Evolutionary conservation across 2,329 filamentous ascomycete species (phyloP).

Genomic region (Biscogniauxia marginata): DNA sequence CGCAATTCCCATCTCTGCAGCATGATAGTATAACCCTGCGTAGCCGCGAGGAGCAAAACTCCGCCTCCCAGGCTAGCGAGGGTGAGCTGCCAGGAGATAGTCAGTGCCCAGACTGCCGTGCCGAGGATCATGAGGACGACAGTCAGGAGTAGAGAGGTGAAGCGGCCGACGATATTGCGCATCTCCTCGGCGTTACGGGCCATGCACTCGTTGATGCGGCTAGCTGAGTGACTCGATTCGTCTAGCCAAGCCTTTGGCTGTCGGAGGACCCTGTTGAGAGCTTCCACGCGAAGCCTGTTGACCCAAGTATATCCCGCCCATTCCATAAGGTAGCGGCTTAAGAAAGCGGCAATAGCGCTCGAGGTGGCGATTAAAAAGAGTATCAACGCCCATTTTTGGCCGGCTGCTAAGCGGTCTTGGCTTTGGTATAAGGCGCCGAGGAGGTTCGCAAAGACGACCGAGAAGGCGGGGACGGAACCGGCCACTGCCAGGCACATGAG

Average conservation of each 20-base stretch:
- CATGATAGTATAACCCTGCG: conserved; percentile 62
- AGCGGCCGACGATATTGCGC: conserved; percentile 76
- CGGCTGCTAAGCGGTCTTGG: conserved; percentile 45
- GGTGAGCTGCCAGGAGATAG: conserved; percentile 76
- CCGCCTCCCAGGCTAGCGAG: conserved; percentile 69
- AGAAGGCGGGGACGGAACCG: conserved; percentile 69
- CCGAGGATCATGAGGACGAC: conserved; percentile 65
- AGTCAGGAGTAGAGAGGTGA: conserved; percentile 68
- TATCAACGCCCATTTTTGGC: conserved; percentile 65
- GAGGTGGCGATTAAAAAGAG: conserved; percentile 66
- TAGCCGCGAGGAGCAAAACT: conserved; percentile 66
- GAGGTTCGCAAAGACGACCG: conserved; percentile 71
- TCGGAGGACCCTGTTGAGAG: conserved; percentile 66
- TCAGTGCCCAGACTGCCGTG: conserved; percentile 72
- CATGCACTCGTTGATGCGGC: conserved; percentile 66
- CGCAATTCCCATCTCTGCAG: conserved; percentile 70
- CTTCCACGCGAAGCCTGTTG: conserved; percentile 65
- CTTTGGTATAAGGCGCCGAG: conserved; percentile 66
- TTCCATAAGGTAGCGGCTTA: conserved; percentile 71
- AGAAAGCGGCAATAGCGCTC: conserved; percentile 65
- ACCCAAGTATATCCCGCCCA: conserved; percentile 73
- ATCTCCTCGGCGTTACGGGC: conserved; percentile 86
- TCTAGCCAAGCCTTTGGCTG: conserved; percentile 83
- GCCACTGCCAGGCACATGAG: conserved; percentile 63
- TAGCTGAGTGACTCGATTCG: conserved; percentile 60